Evolutionary conservation across 176 grass and related monocot genomes (phyloP).

Genomic region (Cenchrus purpureus): DNA sequence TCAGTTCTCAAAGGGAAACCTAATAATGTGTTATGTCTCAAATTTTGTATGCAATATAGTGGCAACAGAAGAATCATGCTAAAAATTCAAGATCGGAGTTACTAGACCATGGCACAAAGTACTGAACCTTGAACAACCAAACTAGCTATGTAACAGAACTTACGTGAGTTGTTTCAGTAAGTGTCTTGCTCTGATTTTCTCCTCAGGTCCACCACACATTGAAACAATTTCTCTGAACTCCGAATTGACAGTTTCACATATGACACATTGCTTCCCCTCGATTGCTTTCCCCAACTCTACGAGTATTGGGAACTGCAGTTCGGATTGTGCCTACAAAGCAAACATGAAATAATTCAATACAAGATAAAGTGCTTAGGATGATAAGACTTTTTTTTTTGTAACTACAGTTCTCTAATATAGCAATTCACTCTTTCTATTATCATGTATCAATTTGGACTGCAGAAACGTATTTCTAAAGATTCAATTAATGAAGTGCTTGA

Average conservation of each 20-base stretch:
- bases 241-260: constrained; percentile 60
- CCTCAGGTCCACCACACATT: constrained; percentile 71
- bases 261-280: constrained; percentile 69
- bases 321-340: constrained; percentile 61
- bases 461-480: constrained; percentile 3
- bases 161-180: constrained; percentile 74
- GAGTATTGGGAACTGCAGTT: constrained; percentile 72
- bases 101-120: neutral
- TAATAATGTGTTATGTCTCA: neutral
- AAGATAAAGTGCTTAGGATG: neutral
- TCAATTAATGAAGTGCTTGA: neutral
- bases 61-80: neutral
- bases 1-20: neutral
- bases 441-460: neutral
- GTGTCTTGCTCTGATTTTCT: constrained; percentile 66
- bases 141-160: constrained; percentile 39
- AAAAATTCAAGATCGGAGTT: neutral
- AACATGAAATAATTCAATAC: constrained; percentile 12
- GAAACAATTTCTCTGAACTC: constrained; percentile 85
- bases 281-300: constrained; percentile 58
- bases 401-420: neutral
- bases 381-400: neutral
- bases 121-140: neutral
- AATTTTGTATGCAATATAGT: constrained; percentile 2
- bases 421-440: neutral